Evolutionary conservation across 129 eudicot genomes (phyloP).

Genomic region (sunflower (Helianthus annuus)): HanXRQr2.0-SUNRISE NC_035444.2:55354733-55355232

Average conservation of each 20-base stretch:
- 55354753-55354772: too few species aligned
- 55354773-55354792: too few species aligned
- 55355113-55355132: slow-evolving; percentile 85
- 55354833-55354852: too few species aligned
- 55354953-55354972: slow-evolving; percentile 66
- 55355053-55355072: slow-evolving; percentile 13
- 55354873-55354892: too few species aligned
- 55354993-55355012: slow-evolving; percentile 1
- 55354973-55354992: slow-evolving; percentile 81
- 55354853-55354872: too few species aligned
- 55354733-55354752: too few species aligned
- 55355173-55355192: slow-evolving; percentile 80
- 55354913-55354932: too few species aligned
- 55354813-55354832: too few species aligned
- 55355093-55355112: slow-evolving; percentile 56
- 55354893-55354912: too few species aligned
- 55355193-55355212: slow-evolving; percentile 13
- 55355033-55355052: slow-evolving; percentile 14
- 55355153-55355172: slow-evolving; percentile 46
- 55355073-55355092: background rate
- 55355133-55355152: slow-evolving; percentile 83
- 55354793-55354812: too few species aligned
- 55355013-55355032: background rate
- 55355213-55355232: slow-evolving; percentile 2
- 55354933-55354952: slow-evolving; percentile 33